phyloP scores from a whole-genome alignment of 176 grass and related monocot genomes.

The Oryza brachyantha region DNA sequence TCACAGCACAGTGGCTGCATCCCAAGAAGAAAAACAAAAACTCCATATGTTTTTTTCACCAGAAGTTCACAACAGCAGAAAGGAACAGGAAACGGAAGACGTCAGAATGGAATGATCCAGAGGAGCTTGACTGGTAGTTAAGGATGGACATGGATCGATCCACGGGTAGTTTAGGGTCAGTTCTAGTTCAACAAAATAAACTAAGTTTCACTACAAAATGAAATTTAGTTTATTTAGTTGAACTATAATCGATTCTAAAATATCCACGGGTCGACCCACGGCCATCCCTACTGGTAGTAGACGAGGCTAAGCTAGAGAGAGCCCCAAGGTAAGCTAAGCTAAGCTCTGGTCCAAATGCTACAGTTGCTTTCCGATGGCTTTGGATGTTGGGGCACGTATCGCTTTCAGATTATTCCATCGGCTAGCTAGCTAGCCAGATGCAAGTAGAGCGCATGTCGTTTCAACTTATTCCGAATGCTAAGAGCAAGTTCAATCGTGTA shows the following conservation, averaged over 20 bases:
- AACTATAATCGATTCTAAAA: too few species aligned
- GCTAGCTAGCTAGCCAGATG: neutral
- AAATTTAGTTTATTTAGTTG: too few species aligned
- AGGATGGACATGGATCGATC: too few species aligned
- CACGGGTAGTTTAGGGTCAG: too few species aligned
- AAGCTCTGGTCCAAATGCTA: neutral
- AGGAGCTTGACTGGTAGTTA: neutral
- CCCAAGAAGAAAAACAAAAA: neutral
- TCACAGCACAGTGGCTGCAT: neutral
- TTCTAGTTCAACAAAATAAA: too few species aligned
- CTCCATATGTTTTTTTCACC: neutral
- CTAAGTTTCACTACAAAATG: too few species aligned
- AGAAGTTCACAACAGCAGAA: neutral
- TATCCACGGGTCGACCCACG: too few species aligned
- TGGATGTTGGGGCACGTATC: constrained; percentile 6
- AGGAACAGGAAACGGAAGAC: neutral
- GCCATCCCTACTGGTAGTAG: too few species aligned
- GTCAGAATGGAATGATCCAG: constrained; percentile 11
- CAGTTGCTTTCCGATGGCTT: constrained; percentile 26
- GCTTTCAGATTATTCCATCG: constrained; percentile 19
- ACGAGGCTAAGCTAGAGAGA: neutral
- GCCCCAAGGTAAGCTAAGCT: neutral
- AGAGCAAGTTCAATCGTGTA: too few species aligned
- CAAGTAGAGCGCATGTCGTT: neutral
- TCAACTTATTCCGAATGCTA: neutral